Percentiles rank a stretch among this genome's conserved stretches.
Evolutionary conservation across 306 rosid genomes (phyloP).

Genomic region (Notholithocarpus densiflorus): DNA sequence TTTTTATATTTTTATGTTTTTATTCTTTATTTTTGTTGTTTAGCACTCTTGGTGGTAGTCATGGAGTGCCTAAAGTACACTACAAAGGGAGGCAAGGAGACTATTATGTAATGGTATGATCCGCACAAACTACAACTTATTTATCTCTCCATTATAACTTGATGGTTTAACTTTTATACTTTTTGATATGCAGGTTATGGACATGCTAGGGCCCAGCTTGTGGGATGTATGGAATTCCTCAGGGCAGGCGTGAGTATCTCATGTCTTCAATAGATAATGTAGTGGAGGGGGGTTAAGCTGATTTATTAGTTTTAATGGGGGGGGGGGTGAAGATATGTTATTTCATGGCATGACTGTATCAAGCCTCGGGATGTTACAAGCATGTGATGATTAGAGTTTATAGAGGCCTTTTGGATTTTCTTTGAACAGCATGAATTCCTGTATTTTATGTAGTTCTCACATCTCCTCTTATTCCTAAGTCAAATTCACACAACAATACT

Average conservation of each 20-base stretch:
- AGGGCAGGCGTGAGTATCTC: constrained; percentile 78
- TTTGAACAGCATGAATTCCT: not conserved
- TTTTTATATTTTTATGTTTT: not conserved
- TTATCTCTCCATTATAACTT: not conserved
- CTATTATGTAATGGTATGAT: constrained; percentile 83
- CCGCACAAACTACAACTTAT: constrained; percentile 7
- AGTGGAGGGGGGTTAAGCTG: not conserved
- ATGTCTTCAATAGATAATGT: not conserved
- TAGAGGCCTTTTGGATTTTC: not conserved
- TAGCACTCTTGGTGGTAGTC: constrained; percentile 96
- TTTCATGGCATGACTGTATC: not conserved
- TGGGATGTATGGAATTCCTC: constrained; percentile 99
- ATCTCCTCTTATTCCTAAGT: not conserved
- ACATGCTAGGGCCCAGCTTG: constrained; percentile 96
- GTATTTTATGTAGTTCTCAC: not conserved
- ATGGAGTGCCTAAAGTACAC: constrained; percentile 93
- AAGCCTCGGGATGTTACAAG: not conserved
- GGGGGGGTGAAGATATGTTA: not conserved
- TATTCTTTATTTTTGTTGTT: constrained; percentile 14
- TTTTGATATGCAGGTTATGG: constrained; percentile 76
- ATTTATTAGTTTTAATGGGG: not conserved
- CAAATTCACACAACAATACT: not conserved
- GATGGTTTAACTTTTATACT: constrained; percentile 5
- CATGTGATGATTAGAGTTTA: no score
- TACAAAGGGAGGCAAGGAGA: constrained; percentile 87